phyloP scores from a whole-genome alignment of 2,329 filamentous ascomycete species.

The Colletotrichum salicis region DNA sequence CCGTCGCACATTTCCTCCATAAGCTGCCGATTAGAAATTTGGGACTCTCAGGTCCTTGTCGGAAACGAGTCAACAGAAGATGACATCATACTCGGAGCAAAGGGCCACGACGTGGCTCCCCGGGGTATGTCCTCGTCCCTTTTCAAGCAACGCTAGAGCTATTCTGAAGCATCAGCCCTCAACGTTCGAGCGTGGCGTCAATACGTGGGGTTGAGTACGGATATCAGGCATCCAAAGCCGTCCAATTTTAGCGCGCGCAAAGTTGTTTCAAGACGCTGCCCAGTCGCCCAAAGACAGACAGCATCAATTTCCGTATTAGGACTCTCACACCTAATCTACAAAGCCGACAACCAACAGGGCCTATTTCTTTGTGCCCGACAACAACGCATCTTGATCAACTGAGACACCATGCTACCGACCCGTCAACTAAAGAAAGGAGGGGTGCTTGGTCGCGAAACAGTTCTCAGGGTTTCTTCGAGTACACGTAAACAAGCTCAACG shows the following conservation, averaged over 20 bases:
- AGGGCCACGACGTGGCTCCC: conserved; percentile 23
- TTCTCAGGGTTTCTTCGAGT: background rate
- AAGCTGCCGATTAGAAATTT: background rate
- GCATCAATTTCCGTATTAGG: background rate
- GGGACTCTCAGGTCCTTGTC: background rate
- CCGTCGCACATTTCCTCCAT: background rate
- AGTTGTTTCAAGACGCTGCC: conserved; percentile 18
- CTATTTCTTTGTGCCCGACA: background rate
- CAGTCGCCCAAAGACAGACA: conserved; percentile 31
- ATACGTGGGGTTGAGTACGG: background rate
- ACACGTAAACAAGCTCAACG: conserved; percentile 34
- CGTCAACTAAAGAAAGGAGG: background rate
- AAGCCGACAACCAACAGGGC: background rate
- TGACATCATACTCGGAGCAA: conserved; percentile 26
- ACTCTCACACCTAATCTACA: background rate
- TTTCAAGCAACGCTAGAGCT: conserved; percentile 17
- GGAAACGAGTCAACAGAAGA: background rate
- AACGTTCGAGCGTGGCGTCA: conserved; percentile 23
- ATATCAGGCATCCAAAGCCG: background rate
- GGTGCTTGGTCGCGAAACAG: background rate
- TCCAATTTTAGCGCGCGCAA: conserved; percentile 21
- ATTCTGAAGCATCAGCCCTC: conserved; percentile 13
- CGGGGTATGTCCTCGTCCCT: background rate
- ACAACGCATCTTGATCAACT: background rate
- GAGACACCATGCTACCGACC: conserved; percentile 13